Percentiles rank a stretch among this genome's conserved stretches.
Conservation (phyloP, 345 rosid species). For the Salix suchowensis region DNA sequence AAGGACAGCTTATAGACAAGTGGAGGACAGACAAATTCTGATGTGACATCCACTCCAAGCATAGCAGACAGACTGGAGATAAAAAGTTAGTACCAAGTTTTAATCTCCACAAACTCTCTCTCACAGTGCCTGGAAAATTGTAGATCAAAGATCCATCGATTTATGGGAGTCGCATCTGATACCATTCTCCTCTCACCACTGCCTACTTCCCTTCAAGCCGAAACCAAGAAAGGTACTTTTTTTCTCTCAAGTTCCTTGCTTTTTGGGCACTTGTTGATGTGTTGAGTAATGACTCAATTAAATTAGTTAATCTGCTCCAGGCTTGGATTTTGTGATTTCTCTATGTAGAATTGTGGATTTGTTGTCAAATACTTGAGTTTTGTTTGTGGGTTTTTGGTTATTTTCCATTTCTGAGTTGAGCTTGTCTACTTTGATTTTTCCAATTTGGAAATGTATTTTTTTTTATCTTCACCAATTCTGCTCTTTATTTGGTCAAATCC, state of each 20-base stretch:
- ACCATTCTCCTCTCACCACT: background rate
- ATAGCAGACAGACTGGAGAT: background rate
- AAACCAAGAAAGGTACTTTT: background rate
- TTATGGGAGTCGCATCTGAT: background rate
- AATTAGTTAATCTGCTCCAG: background rate
- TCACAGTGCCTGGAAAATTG: background rate
- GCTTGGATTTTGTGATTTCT: background rate
- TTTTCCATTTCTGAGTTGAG: background rate
- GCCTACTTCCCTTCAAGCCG: background rate
- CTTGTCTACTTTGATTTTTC: background rate
- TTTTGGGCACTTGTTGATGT: background rate
- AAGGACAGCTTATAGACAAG: background rate
- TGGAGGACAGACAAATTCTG: background rate
- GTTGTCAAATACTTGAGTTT: background rate
- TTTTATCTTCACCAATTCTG: background rate
- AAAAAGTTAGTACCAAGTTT: background rate
- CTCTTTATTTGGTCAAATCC: background rate
- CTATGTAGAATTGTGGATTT: background rate
- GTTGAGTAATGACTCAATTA: background rate
- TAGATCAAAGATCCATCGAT: background rate
- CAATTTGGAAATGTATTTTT: background rate
- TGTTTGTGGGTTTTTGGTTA: background rate
- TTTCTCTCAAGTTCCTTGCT: background rate
- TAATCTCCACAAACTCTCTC: background rate
- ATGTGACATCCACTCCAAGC: background rate